These are phyloP conservation scores for Citrullus amarus DNA, from an alignment of 306 rosid genomes.

Conservation along the genomic window DNA sequence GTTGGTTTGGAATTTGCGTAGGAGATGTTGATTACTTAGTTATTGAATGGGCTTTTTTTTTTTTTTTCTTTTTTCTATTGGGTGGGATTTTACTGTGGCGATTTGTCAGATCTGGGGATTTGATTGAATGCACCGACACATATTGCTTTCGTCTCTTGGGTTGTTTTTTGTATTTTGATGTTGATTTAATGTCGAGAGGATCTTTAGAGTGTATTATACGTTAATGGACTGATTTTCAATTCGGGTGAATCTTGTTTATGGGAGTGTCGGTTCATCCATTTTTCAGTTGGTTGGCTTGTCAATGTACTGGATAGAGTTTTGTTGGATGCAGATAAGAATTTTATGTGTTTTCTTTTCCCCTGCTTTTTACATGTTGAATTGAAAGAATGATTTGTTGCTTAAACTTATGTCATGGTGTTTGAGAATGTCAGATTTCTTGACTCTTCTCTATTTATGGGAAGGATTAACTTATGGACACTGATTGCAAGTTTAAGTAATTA, in stretches of 20 bases:
- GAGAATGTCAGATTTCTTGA: neutral
- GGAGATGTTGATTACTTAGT: neutral
- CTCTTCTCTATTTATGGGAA: neutral
- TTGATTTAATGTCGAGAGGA: neutral
- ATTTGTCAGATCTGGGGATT: neutral
- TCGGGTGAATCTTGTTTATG: neutral
- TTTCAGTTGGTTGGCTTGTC: neutral
- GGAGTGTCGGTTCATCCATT: neutral
- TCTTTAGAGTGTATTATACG: neutral
- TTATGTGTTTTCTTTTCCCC: neutral
- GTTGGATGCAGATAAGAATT: neutral
- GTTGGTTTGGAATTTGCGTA: neutral
- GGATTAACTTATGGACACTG: neutral
- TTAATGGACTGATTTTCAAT: neutral
- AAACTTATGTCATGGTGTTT: neutral
- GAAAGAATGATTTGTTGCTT: neutral
- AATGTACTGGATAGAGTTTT: neutral
- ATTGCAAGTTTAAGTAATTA: neutral
- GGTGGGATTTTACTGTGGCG: neutral
- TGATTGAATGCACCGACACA: constrained; percentile 4
- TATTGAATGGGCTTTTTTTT: neutral
- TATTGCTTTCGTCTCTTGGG: neutral
- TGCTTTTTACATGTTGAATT: neutral
- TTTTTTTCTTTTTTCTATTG: neutral
- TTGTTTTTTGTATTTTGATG: neutral